These are phyloP conservation scores for Patellifolia procumbens DNA, from an alignment of 179 eudicot species.

Conservation along the genomic window DNA sequence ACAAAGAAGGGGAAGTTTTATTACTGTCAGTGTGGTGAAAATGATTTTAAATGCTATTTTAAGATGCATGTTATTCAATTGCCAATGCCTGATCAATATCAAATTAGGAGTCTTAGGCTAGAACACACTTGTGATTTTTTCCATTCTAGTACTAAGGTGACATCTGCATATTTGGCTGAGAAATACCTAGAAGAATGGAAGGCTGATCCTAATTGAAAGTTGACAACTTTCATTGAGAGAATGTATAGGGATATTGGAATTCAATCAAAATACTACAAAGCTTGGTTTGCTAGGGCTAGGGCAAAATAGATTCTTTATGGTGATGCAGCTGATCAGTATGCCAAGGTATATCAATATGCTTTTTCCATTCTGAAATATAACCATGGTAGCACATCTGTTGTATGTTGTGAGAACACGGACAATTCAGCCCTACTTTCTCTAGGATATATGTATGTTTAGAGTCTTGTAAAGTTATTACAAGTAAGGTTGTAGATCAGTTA, in stretches of 20 bases:
- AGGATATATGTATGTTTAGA: conserved; percentile 11
- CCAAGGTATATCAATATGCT: not conserved
- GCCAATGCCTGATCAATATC: not conserved
- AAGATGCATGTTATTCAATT: not conserved
- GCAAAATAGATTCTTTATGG: not conserved
- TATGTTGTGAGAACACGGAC: not conserved
- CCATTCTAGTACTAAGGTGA: not conserved
- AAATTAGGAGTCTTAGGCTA: not conserved
- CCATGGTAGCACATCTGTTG: not conserved
- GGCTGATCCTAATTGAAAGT: too few species aligned
- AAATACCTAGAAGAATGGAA: too few species aligned
- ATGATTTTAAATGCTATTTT: too few species aligned
- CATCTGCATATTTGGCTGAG: not conserved
- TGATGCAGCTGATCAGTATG: not conserved
- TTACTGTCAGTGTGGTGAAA: not conserved
- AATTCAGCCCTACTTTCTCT: not conserved
- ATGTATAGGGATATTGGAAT: too few species aligned
- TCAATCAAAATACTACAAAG: too few species aligned
- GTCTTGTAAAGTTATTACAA: not conserved
- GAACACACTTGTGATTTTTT: not conserved
- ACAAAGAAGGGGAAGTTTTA: not conserved
- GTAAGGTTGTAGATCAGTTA: not conserved
- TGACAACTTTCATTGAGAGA: too few species aligned
- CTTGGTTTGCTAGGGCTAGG: too few species aligned
- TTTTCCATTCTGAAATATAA: not conserved